Evolutionary conservation across 1,284 basidiomycete genomes (phyloP).

Genomic region (Austroboletus niveus): DNA sequence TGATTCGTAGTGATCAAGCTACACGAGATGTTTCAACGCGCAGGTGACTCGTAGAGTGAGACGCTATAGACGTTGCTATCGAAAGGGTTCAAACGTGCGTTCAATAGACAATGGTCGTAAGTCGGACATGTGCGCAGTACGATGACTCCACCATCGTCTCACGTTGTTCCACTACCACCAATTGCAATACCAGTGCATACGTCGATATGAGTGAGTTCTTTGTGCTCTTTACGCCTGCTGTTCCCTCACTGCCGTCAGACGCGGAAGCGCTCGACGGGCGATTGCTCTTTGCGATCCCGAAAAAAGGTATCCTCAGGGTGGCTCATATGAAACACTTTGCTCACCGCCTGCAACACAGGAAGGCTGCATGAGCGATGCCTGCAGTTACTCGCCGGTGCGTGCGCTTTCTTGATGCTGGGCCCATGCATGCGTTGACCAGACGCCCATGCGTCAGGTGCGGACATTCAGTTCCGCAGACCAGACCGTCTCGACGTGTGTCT

Average conservation of each 20-base stretch:
- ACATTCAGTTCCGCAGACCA: slow-evolving; percentile 92
- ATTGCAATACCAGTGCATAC: too few relatives aligned
- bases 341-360: slow-evolving; percentile 44
- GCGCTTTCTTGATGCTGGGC: background rate
- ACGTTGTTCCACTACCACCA: background rate
- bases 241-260: slow-evolving; percentile 34
- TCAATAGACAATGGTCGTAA: too few relatives aligned
- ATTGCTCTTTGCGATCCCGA: slow-evolving; percentile 93
- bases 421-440: background rate
- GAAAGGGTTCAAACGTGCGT: too few relatives aligned
- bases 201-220: slow-evolving; percentile 23
- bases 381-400: slow-evolving; percentile 71
- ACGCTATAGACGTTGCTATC: too few relatives aligned
- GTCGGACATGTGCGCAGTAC: too few relatives aligned
- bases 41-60: too few relatives aligned
- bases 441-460: slow-evolving; percentile 63
- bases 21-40: too few relatives aligned
- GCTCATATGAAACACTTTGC: background rate
- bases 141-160: too few relatives aligned
- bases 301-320: slow-evolving; percentile 71
- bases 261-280: slow-evolving; percentile 56
- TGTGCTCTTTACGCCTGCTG: accelerated
- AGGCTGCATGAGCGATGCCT: slow-evolving; percentile 93
- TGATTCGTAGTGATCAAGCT: too few relatives aligned
- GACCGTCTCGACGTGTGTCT: slow-evolving; percentile 91